These are phyloP conservation scores for Dactylellina drechsleri DNA, from an alignment of 2,329 filamentous ascomycete genomes.

Conservation along the genomic window DNA sequence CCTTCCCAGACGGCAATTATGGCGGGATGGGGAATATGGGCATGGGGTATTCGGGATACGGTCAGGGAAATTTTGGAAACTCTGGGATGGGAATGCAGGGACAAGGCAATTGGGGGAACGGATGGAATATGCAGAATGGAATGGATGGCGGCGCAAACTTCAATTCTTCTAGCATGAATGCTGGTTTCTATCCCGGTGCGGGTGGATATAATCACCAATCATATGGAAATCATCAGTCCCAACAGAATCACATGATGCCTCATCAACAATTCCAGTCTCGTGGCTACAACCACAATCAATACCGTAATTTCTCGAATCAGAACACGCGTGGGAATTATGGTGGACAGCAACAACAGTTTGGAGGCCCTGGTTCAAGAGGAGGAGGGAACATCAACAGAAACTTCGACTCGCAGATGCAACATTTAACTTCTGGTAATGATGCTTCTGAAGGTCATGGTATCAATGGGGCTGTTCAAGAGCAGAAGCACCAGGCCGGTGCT, in stretches of 20 bases:
- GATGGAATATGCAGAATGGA: constrained; percentile 56
- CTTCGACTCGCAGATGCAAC: constrained; percentile 43
- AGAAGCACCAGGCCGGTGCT: constrained; percentile 4
- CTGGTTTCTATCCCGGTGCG: constrained; percentile 59
- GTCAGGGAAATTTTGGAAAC: constrained; percentile 53
- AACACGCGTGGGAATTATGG: constrained; percentile 55
- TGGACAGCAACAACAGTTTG: constrained; percentile 43
- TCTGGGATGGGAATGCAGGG: constrained; percentile 53
- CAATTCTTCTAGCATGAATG: constrained; percentile 56
- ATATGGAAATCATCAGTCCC: constrained; percentile 59
- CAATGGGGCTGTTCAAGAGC: constrained; percentile 44
- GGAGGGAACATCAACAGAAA: constrained; percentile 45
- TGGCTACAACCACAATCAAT: constrained; percentile 55
- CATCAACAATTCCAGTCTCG: constrained; percentile 55
- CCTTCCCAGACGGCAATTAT: constrained; percentile 55
- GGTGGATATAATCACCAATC: constrained; percentile 60
- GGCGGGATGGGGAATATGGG: constrained; percentile 56
- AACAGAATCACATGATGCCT: constrained; percentile 55
- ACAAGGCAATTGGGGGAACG: constrained; percentile 55
- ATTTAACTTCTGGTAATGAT: constrained; percentile 40
- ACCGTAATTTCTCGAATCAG: constrained; percentile 55
- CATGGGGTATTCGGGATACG: constrained; percentile 49
- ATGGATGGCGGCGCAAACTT: constrained; percentile 53
- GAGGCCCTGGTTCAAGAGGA: constrained; percentile 26
- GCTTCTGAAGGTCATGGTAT: constrained; percentile 30